phyloP scores from a whole-genome alignment of 2,329 filamentous ascomycete species.

The Monosporascus sp. region DNA sequence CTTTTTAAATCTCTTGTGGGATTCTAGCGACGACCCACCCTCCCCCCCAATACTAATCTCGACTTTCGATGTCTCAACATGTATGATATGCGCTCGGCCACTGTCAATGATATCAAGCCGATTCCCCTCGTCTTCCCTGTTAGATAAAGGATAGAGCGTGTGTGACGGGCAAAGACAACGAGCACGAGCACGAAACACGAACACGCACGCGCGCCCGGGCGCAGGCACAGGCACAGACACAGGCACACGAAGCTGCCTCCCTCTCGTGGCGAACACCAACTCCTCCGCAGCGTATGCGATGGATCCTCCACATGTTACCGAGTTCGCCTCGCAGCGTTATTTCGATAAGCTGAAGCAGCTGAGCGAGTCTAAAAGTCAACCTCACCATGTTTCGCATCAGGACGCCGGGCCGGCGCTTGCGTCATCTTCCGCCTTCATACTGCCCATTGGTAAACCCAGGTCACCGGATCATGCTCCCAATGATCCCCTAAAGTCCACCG shows the following conservation, averaged over 20 bases:
- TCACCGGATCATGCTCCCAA: slow-evolving; percentile 29
- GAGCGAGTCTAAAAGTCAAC: slow-evolving; percentile 42
- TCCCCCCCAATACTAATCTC: slow-evolving; percentile 2
- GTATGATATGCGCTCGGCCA: slow-evolving; percentile 22
- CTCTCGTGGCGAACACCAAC: slow-evolving; percentile 3
- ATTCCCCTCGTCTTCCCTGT: slow-evolving; percentile 21
- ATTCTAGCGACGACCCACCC: slow-evolving; percentile 4
- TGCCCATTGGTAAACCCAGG: slow-evolving; percentile 36
- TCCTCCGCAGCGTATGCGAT: slow-evolving; percentile 34
- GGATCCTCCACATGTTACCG: slow-evolving; percentile 60
- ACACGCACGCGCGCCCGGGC: no score
- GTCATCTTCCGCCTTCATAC: slow-evolving; percentile 41
- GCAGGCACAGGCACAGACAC: no score
- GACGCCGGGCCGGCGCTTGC: slow-evolving; percentile 22
- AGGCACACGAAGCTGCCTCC: not conserved
- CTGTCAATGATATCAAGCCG: slow-evolving; percentile 18
- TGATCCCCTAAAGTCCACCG: slow-evolving; percentile 24
- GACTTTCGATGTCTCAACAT: slow-evolving; percentile 26
- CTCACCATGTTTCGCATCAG: slow-evolving; percentile 26
- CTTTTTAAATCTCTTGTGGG: not conserved
- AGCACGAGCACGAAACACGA: not conserved
- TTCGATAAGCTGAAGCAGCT: slow-evolving; percentile 57
- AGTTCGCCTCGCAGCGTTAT: slow-evolving; percentile 62
- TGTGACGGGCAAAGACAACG: slow-evolving; percentile 7
- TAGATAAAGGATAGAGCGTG: slow-evolving; percentile 22